Evolutionary conservation across 2,329 filamentous ascomycete genomes (phyloP).

Genomic region (Rhynchosporium agropyri): DNA sequence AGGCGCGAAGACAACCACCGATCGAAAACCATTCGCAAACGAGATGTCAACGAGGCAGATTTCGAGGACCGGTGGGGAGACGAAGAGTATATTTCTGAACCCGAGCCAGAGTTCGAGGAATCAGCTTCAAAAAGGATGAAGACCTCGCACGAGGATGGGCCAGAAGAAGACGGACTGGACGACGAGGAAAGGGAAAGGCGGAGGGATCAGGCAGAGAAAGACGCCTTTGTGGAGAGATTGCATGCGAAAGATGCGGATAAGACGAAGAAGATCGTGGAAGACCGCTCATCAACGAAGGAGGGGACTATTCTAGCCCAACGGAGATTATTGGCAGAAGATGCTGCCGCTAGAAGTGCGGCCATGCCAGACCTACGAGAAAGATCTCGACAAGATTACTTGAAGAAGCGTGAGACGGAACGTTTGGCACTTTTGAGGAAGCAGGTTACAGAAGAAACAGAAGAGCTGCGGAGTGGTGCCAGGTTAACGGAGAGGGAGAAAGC

Average conservation of each 20-base stretch:
- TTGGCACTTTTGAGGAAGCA: constrained; percentile 86
- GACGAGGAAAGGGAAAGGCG: constrained; percentile 64
- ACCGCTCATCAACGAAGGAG: constrained; percentile 57
- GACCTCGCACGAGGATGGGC: constrained; percentile 58
- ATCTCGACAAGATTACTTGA: constrained; percentile 89
- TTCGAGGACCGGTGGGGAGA: constrained; percentile 84
- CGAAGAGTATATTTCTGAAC: constrained; percentile 61
- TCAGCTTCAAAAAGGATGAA: constrained; percentile 73
- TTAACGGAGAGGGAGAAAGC: constrained; percentile 79
- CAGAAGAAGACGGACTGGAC: constrained; percentile 55
- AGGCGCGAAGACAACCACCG: constrained; percentile 45
- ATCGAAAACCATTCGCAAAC: constrained; percentile 54
- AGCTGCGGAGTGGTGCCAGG: constrained; percentile 73
- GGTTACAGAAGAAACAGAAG: constrained; percentile 83
- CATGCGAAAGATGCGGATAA: constrained; percentile 70
- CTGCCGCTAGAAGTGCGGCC: constrained; percentile 67
- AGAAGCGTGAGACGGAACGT: constrained; percentile 86
- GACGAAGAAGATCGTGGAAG: constrained; percentile 69
- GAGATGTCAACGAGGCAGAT: constrained; percentile 57
- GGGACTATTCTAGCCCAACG: constrained; percentile 61
- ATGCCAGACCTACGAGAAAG: constrained; percentile 79
- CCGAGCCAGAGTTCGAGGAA: constrained; percentile 63
- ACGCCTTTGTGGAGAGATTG: constrained; percentile 78
- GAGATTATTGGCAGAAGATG: constrained; percentile 66
- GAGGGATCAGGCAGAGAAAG: constrained; percentile 72